Evolutionary conservation across 345 rosid species (phyloP), one percentile per base, ranked within the genome.

Genomic region (Hypericum perforatum): DNA sequence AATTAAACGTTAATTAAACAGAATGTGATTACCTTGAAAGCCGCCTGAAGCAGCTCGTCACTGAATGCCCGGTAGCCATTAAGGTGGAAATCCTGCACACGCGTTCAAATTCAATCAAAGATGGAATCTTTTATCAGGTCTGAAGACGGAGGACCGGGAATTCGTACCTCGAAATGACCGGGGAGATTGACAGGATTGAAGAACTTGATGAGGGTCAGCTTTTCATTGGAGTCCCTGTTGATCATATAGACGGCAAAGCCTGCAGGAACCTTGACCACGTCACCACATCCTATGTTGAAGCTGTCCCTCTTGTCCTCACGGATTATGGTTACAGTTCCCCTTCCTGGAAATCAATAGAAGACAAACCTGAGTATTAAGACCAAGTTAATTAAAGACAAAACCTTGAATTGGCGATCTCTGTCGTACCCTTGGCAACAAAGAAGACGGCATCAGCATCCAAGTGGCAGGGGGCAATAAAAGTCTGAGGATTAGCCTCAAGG

Each of bases 151-250:
- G 5, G 5, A 12, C 0, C 3, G 5, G 9, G 40, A 6, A 11
- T 45, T 11, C 16, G 39, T 66, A 64, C 84, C 76, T 60, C 42
- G 38, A 0, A 56, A 0, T 71, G 49, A 9, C 65, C 86, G 0
- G 76, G 72, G 57, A 53, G 29, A 75, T 78, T 76, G 52, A 76
- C 60, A 0, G 84, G 60, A 13, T 12, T 39, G 7, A 76, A n/a
- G 54, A 83, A 36, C 43, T 62, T 52, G 63, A 68, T 61, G 5
- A 78, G 37, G 11, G 5, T 11, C 37, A 79, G 62, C 37, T 43
- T 66, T 52, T 66, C 52, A 13, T 39, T 54, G 12, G 59, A 56
- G 11, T 66, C 52, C 12, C 56, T 43, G 10, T 49, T 66, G n/a
- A 66, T 49, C 6, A 66, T 6, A 44, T 66, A 54, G 0, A 54